phyloP scores from a whole-genome alignment of 1,284 basidiomycete species.

The Cutaneotrichosporon sp. region DNA sequence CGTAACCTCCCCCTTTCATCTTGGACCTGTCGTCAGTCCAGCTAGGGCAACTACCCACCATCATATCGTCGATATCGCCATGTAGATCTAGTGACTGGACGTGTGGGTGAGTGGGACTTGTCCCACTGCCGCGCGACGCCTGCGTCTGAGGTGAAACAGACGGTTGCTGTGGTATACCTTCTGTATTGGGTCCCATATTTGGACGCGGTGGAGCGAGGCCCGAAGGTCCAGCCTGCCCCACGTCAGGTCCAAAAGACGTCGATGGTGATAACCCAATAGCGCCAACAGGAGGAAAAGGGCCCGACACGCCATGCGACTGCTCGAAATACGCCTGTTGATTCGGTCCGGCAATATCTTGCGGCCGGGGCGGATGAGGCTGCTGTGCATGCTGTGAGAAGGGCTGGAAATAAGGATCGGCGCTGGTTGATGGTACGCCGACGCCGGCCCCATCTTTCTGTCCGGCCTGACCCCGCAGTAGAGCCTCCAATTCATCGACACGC shows the following conservation, averaged over 20 bases:
- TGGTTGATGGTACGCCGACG: no score
- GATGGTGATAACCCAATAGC: background rate
- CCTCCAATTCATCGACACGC: slow-evolving; percentile 34
- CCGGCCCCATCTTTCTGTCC: background rate
- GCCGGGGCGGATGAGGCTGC: background rate
- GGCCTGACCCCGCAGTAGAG: background rate
- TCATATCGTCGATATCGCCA: slow-evolving; percentile 18
- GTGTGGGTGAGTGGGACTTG: background rate
- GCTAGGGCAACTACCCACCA: slow-evolving; percentile 16
- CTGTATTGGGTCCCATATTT: background rate
- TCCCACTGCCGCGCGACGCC: background rate
- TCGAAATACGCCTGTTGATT: background rate
- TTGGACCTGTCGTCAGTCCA: slow-evolving; percentile 22
- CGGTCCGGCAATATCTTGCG: background rate
- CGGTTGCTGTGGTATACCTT: background rate
- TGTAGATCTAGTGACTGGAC: background rate
- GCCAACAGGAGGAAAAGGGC: background rate
- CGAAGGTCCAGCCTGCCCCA: background rate
- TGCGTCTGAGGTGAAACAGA: background rate
- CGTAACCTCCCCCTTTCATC: slow-evolving; percentile 23
- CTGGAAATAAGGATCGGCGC: background rate
- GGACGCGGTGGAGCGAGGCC: background rate
- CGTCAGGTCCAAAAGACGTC: background rate
- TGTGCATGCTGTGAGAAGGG: background rate
- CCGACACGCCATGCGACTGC: background rate